phyloP scores from a whole-genome alignment of 108 stramenopile genomes.

The Aurantiochytrium sp. region DNA sequence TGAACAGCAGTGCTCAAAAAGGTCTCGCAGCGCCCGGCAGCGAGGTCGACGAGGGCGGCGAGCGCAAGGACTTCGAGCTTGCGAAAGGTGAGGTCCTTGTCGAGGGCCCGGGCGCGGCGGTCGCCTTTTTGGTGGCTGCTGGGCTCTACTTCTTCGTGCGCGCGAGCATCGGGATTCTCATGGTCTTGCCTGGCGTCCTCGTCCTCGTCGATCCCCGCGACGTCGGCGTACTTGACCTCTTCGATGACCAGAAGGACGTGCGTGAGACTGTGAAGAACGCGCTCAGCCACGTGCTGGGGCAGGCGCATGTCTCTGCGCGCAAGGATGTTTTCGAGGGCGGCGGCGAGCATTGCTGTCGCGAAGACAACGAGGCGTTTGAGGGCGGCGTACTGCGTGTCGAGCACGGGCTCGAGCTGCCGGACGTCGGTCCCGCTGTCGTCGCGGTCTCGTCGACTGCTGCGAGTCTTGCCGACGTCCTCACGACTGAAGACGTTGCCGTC shows the following conservation, averaged over 20 bases:
- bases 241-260: not conserved
- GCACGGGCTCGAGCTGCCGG: not conserved
- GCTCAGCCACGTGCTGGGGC: not conserved
- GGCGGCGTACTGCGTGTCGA: not conserved
- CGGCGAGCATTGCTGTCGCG: not conserved
- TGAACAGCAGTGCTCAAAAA: not conserved
- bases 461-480: not conserved
- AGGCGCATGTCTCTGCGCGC: not conserved
- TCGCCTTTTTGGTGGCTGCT: no score
- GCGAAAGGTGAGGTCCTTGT: not conserved
- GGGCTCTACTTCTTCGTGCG: no score
- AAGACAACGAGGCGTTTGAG: not conserved
- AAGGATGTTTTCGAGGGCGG: not conserved
- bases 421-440: not conserved
- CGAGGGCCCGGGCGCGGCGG: no score
- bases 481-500: not conserved
- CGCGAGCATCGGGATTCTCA: no score
- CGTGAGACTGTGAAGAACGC: not conserved
- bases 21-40: not conserved
- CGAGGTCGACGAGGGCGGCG: not conserved
- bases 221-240: not conserved
- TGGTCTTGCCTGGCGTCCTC: not conserved
- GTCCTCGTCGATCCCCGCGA: not conserved
- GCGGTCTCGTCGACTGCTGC: not conserved
- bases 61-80: not conserved